phyloP scores from a whole-genome alignment of 345 rosid species.

The Dipteronia sinensis region DNA sequence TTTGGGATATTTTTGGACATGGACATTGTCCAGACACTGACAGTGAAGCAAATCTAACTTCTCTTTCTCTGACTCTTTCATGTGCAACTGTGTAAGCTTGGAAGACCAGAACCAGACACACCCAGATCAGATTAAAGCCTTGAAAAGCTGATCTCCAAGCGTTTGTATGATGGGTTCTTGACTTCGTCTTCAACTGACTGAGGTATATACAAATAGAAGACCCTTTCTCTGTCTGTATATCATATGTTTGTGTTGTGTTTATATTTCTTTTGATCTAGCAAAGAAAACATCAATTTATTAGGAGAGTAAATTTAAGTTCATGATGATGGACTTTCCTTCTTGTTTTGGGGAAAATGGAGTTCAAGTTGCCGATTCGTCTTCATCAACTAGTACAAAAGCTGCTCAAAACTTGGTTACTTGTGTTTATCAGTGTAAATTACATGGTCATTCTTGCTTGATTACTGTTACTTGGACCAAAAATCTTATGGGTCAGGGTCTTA shows the following conservation, averaged over 20 bases:
- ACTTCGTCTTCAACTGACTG: conserved; percentile 24
- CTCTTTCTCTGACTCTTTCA: conserved; percentile 16
- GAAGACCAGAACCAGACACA: not conserved
- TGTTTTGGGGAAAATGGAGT: conserved; percentile 97
- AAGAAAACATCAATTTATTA: not conserved
- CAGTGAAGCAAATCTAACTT: conserved; percentile 33
- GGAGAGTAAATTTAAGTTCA: conserved; percentile 14
- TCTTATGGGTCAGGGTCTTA: conserved; percentile 86
- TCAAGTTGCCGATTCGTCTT: conserved; percentile 84
- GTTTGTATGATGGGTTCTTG: conserved; percentile 38
- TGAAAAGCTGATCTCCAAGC: conserved; percentile 32
- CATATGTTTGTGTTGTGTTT: not conserved
- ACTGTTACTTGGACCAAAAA: conserved; percentile 83
- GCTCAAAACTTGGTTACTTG: conserved; percentile 83
- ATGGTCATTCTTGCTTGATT: conserved; percentile 60
- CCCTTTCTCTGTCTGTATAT: too few species aligned
- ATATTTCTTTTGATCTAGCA: not conserved
- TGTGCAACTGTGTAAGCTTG: conserved; percentile 8
- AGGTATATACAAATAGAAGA: conserved; percentile 34
- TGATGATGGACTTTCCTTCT: conserved; percentile 95
- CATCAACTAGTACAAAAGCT: conserved; percentile 54
- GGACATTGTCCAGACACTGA: too few species aligned
- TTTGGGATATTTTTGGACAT: conserved; percentile 9
- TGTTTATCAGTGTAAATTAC: conserved; percentile 68
- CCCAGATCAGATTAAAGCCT: conserved; percentile 32